Evolutionary conservation across 2,329 filamentous ascomycete species (phyloP).

Genomic region (Malbranchea cinnamomea): DNA sequence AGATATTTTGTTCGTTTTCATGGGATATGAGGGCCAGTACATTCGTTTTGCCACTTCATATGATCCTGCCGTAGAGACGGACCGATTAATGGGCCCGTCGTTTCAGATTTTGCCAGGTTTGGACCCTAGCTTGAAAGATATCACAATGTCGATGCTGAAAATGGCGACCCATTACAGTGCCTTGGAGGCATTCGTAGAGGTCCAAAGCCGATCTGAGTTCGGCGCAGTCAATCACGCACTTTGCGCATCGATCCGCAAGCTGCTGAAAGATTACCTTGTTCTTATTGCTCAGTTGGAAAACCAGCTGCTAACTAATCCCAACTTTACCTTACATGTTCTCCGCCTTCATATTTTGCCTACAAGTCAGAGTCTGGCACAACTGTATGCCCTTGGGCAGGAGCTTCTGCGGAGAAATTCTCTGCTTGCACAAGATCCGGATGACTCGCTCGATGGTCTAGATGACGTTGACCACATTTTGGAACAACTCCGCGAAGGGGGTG

Average conservation of each 20-base stretch:
- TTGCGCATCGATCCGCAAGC: slow-evolving; percentile 83
- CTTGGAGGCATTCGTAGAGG: slow-evolving; percentile 82
- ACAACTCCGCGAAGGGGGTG: slow-evolving; percentile 71
- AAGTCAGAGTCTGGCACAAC: slow-evolving; percentile 76
- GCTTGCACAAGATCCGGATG: slow-evolving; percentile 55
- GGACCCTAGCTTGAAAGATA: slow-evolving; percentile 78
- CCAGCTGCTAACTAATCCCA: slow-evolving; percentile 74
- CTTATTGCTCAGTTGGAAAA: slow-evolving; percentile 88
- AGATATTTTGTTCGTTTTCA: slow-evolving; percentile 85
- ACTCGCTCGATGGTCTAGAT: slow-evolving; percentile 59
- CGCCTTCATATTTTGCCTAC: slow-evolving; percentile 85
- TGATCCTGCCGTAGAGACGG: slow-evolving; percentile 71
- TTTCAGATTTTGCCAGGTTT: slow-evolving; percentile 71
- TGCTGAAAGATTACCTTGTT: slow-evolving; percentile 84
- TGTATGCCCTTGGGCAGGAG: slow-evolving; percentile 78
- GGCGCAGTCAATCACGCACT: slow-evolving; percentile 90
- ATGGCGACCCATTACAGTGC: slow-evolving; percentile 91
- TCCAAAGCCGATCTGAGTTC: slow-evolving; percentile 84
- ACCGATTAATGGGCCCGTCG: slow-evolving; percentile 65
- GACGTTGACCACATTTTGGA: slow-evolving; percentile 90
- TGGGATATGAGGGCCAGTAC: slow-evolving; percentile 98
- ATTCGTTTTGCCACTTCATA: slow-evolving; percentile 74
- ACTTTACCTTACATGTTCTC: slow-evolving; percentile 83
- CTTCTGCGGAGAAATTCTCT: slow-evolving; percentile 77
- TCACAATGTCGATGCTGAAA: slow-evolving; percentile 76